phyloP scores from a whole-genome alignment of 352 stramenopile species.

The Globisporangium mamillatum region DNA sequence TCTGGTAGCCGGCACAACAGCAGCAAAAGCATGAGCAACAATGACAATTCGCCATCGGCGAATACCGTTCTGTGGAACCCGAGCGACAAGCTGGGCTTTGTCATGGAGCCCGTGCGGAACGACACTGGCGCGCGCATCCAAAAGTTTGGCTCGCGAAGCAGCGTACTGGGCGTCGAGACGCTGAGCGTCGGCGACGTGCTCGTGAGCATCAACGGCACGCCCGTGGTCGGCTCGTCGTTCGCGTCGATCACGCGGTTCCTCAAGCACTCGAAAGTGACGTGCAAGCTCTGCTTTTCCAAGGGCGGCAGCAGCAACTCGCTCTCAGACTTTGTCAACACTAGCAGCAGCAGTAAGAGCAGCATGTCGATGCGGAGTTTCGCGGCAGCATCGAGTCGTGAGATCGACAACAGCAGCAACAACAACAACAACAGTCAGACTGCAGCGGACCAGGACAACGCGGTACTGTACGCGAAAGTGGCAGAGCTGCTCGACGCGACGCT shows the following conservation, averaged over 20 bases:
- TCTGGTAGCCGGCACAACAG: conserved; percentile 27
- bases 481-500: conserved; percentile 72
- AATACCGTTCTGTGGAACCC: conserved; percentile 77
- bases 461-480: conserved; percentile 62
- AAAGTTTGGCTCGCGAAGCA: conserved; percentile 58
- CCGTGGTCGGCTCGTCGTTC: conserved; percentile 49
- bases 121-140: conserved; percentile 62
- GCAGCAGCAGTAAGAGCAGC: conserved; percentile 5
- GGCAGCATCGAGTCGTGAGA: neutral
- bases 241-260: conserved; percentile 73
- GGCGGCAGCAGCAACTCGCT: neutral
- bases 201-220: conserved; percentile 72
- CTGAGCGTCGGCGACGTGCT: conserved; percentile 62
- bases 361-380: conserved; percentile 13
- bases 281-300: conserved; percentile 68
- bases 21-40: conserved; percentile 9
- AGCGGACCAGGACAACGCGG: conserved; percentile 30
- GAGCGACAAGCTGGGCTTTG: conserved; percentile 67
- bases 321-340: conserved; percentile 9
- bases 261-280: conserved; percentile 75
- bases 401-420: conserved; percentile 6
- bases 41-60: conserved; percentile 17
- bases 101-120: conserved; percentile 46
- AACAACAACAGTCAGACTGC: conserved; percentile 28
- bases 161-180: conserved; percentile 65